Conservation (phyloP, 345 rosid species). For the Heritiera fomes region DNA sequence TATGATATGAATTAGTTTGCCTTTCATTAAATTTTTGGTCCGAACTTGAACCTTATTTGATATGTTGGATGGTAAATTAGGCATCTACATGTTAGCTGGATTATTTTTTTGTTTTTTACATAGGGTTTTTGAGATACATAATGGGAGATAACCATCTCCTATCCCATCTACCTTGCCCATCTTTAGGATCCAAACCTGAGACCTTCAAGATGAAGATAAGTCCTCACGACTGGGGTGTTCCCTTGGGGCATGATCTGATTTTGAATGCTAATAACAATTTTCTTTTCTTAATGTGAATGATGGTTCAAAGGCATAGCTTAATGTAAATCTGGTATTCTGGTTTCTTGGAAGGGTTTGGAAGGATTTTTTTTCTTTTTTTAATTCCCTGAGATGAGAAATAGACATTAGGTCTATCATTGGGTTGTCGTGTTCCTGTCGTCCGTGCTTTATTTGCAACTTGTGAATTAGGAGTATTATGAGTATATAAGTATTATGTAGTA, state of each 20-base stretch:
- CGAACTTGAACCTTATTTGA: background rate
- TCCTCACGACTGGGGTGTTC: background rate
- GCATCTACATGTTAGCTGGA: background rate
- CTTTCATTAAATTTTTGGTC: conserved; percentile 16
- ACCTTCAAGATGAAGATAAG: background rate
- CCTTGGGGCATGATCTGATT: background rate
- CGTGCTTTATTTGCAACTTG: conserved; percentile 2
- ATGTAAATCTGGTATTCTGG: background rate
- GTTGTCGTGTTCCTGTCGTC: background rate
- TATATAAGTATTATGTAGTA: background rate
- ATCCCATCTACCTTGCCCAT: background rate
- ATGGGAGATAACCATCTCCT: background rate
- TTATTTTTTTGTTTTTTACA: background rate
- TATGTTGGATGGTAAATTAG: conserved; percentile 5
- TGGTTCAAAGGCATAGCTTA: background rate
- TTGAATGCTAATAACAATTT: background rate
- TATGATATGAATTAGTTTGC: background rate
- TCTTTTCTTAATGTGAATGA: background rate
- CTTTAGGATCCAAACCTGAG: background rate
- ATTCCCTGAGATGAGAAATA: background rate
- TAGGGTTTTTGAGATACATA: background rate
- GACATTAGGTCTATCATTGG: background rate
- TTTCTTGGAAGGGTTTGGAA: background rate
- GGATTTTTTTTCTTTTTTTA: background rate
- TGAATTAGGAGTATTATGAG: background rate